Base-by-base conservation (phyloP, 306 rosid species). In the Echinosophora koreensis region DNA sequence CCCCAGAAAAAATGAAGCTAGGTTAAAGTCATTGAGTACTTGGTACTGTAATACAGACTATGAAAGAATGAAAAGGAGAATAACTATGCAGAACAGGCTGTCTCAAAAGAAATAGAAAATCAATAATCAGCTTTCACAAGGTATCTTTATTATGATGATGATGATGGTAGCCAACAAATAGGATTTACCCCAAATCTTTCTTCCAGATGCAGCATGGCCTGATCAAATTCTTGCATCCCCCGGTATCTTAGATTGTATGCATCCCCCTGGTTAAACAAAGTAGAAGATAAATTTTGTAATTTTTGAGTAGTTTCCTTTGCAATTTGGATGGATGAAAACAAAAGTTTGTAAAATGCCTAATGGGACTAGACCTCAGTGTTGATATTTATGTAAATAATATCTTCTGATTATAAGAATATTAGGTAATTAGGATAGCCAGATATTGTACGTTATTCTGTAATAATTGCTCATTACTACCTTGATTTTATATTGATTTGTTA, bases 201-300 rank as follows among this genome's bases (percentile, higher is more conserved):
- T 92, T 96, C 99, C 70, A 96, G 84, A 81, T 89, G 96, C 83
- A 91, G 99, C 98, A 96, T 96, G 42, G 97, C 98, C 79, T 14
- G 96, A 87, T 96, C 99, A 76, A 96, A 96, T 81, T 92, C 96
- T 87, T 96, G 97, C 99, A 96, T 66, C 39, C 98, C 97, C 11
- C 2, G 89, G 81, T 96, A 96, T 76, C 99, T 87, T 74, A 96
- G 85, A 86, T 44, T 85, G 0, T 89, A 75, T 54, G 97, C 97
- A 77, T 96, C 98, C 69, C 91, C 98, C 98, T 95, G 84, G 28
- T 60, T 46, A 77, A 80, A 77, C 62, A 85, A 86, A 16, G 54
- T 47, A 77, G 79, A 55, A 66, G 77, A 58, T 30, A 2, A 56
- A 32, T 67, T 59, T 41, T 76, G 42, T 67, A 62, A 17, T 39